phyloP scores from a whole-genome alignment of 148 eudicot genomes.

The Mesembryanthemum crystallinum region DNA sequence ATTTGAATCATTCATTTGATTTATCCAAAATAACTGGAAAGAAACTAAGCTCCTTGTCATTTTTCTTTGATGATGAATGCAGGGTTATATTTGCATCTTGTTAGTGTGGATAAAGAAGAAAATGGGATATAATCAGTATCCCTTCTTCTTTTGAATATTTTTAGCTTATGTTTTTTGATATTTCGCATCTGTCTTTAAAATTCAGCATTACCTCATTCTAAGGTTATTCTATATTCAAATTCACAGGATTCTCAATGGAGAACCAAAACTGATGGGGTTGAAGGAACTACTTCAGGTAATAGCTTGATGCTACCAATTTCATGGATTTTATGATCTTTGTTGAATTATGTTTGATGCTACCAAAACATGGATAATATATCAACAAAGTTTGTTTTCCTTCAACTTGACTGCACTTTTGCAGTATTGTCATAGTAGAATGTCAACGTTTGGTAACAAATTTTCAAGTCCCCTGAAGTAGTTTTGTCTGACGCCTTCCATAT shows the following conservation, averaged over 20 bases:
- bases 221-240: slow-evolving; percentile 8
- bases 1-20: too few relatives aligned
- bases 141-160: background rate
- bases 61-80: background rate
- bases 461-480: background rate
- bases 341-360: background rate
- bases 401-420: background rate
- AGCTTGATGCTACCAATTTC: slow-evolving; percentile 11
- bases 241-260: slow-evolving; percentile 81
- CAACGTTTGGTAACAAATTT: background rate
- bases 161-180: background rate
- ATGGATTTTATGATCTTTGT: background rate
- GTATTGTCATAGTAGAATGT: background rate
- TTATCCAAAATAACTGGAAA: background rate
- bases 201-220: background rate
- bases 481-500: background rate
- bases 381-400: background rate
- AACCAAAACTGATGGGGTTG: slow-evolving; percentile 87
- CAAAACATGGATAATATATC: too few relatives aligned
- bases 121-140: background rate
- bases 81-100: background rate
- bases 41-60: background rate
- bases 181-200: background rate
- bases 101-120: background rate
- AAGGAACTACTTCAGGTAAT: slow-evolving; percentile 84